phyloP scores from a whole-genome alignment of 2,329 filamentous ascomycete genomes.

The Aspergillus intermedius region DNA sequence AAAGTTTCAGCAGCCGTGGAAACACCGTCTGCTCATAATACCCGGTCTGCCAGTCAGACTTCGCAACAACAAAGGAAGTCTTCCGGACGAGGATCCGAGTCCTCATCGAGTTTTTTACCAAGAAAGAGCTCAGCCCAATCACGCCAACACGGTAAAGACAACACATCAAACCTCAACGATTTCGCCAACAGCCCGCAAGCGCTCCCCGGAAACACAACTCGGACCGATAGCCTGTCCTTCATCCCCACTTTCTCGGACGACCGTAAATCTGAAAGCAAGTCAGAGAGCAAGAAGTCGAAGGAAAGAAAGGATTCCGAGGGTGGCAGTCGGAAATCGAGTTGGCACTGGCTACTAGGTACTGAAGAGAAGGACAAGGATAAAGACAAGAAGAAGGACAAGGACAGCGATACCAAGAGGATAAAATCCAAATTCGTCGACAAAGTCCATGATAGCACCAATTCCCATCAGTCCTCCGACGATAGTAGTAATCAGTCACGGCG shows the following conservation, averaged over 20 bases:
- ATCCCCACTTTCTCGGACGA: slow-evolving; percentile 72
- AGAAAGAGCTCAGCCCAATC: slow-evolving; percentile 31
- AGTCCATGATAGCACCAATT: slow-evolving; percentile 68
- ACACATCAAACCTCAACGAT: slow-evolving; percentile 54
- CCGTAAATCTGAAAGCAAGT: slow-evolving; percentile 65
- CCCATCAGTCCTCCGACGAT: slow-evolving; percentile 83
- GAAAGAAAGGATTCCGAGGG: slow-evolving; percentile 68
- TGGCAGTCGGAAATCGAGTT: slow-evolving; percentile 67
- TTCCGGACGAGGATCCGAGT: slow-evolving; percentile 47
- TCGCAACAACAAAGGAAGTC: slow-evolving; percentile 36
- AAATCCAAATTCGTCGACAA: slow-evolving; percentile 49
- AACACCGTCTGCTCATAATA: slow-evolving; percentile 50
- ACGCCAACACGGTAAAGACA: slow-evolving; percentile 32
- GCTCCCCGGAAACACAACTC: slow-evolving; percentile 61
- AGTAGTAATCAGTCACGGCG: slow-evolving; percentile 58
- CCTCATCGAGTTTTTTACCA: slow-evolving; percentile 43
- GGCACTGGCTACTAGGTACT: slow-evolving; percentile 66
- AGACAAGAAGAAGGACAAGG: slow-evolving; percentile 54
- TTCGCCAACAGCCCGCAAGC: slow-evolving; percentile 60
- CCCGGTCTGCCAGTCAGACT: slow-evolving; percentile 17
- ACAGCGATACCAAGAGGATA: slow-evolving; percentile 57
- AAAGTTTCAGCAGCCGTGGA: slow-evolving; percentile 55
- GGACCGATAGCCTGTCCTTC: slow-evolving; percentile 72
- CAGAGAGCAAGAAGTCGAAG: slow-evolving; percentile 58
- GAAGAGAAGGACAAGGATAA: slow-evolving; percentile 62